A percentile compares a stretch with the other conserved stretches of the same genome.
phyloP scores from a whole-genome alignment of 2,329 filamentous ascomycete species.

The Phialemoniopsis sp. region DNA sequence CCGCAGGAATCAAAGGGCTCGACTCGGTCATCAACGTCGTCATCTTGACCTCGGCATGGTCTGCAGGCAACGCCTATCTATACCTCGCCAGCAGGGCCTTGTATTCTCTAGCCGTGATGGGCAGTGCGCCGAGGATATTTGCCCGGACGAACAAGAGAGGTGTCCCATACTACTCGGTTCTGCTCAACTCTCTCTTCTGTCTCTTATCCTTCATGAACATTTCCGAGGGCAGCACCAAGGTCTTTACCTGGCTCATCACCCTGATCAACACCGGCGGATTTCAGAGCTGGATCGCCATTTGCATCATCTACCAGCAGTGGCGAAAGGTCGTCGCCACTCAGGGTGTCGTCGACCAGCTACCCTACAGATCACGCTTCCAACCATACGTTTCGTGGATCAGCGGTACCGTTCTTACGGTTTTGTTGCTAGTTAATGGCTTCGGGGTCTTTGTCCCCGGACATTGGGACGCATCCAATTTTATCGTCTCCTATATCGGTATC shows the following conservation, averaged over 20 bases:
- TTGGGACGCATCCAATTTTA: constrained; percentile 22
- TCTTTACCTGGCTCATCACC: constrained; percentile 12
- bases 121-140: constrained; percentile 32
- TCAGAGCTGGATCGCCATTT: constrained; percentile 13
- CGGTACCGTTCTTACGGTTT: too few relatives aligned
- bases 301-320: too few relatives aligned
- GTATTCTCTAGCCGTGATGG: too few relatives aligned
- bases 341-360: too few relatives aligned
- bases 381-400: too few relatives aligned
- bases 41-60: constrained; percentile 72
- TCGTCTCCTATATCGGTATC: constrained; percentile 34
- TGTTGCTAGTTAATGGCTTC: constrained; percentile 20
- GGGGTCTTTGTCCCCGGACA: constrained; percentile 17
- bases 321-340: too few relatives aligned
- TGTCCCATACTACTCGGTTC: constrained; percentile 37
- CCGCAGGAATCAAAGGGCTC: constrained; percentile 60
- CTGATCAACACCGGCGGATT: too few relatives aligned
- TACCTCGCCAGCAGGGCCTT: constrained; percentile 69
- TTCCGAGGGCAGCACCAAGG: constrained; percentile 9
- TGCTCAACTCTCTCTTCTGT: constrained; percentile 28
- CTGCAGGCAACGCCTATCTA: constrained; percentile 73
- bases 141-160: constrained; percentile 29
- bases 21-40: constrained; percentile 73
- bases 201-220: constrained; percentile 34
- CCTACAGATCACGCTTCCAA: too few relatives aligned